Percentiles rank a stretch among this genome's conserved stretches.
phyloP scores from a whole-genome alignment of 2,329 filamentous ascomycete species.

The Podosphaera fusca region DNA sequence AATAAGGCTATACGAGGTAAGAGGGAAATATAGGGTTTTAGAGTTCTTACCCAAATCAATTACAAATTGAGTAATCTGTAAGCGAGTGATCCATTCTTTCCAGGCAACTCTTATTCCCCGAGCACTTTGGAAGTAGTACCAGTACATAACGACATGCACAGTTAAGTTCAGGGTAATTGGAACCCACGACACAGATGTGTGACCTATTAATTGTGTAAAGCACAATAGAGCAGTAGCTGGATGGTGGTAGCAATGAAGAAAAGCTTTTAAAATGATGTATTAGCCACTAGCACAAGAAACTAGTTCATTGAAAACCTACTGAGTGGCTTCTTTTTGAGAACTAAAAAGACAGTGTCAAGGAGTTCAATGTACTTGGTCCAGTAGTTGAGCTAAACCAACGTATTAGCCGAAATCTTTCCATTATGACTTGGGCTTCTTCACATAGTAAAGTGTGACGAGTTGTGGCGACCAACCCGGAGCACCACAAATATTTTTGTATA shows the following conservation, averaged over 20 bases:
- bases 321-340: constrained; percentile 98
- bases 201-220: constrained; percentile 89
- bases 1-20: background rate
- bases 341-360: constrained; percentile 85
- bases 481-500: constrained; percentile 79
- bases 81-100: constrained; percentile 98
- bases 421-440: constrained; percentile 25
- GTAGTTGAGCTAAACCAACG: constrained; percentile 57
- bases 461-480: constrained; percentile 73
- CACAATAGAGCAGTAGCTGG: constrained; percentile 89
- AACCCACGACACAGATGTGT: constrained; percentile 87
- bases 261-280: constrained; percentile 28
- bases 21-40: background rate
- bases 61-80: constrained; percentile 92
- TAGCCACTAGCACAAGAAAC: constrained; percentile 12
- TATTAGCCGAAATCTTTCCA: constrained; percentile 17
- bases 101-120: constrained; percentile 93
- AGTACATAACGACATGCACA: constrained; percentile 98
- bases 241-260: constrained; percentile 98
- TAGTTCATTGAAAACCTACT: constrained; percentile 24
- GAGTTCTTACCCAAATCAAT: constrained; percentile 59
- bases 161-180: constrained; percentile 77
- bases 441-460: constrained; percentile 88
- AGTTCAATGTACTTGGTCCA: constrained; percentile 94
- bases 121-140: constrained; percentile 99